Base-by-base conservation (phyloP, 75 land plant species). In the Pinus tabuliformis region DNA sequence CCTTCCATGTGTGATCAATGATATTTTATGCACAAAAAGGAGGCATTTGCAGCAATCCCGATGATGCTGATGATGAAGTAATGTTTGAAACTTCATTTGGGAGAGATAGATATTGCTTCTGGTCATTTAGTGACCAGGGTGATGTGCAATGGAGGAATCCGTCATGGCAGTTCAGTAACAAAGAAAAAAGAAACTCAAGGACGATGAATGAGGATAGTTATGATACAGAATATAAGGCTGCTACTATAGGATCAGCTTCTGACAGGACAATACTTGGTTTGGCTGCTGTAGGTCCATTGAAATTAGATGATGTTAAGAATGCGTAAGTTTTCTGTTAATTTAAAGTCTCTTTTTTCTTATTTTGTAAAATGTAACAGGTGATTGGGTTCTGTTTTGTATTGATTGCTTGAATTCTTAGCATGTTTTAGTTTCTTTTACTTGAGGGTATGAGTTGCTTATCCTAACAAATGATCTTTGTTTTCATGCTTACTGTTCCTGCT, bases 251-350 rank as follows among this genome's bases (percentile, higher is more conserved):
- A 42, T 58, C 60, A 61, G 76, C 77, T 39, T 79, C 90, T 45
- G 78, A 89, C 4, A 70, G 89, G 66, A 56, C 65, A 37, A 77
- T 79, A 54, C 86, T 89, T 76, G 91, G 91, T 18, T 78, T 89
- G 75, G 80, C 71, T 58, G 75, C 76, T 57, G 77, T 81, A 49
- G 91, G 89, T 60, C 91, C 89, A 14, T 30, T 89, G 28, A 84
- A 78, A 71, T 71, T 89, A 21, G 87, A 89, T 66, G 88, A 89
- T 16, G 83, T 89, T 64, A 89, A 89, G 66, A 76, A 18, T 57
- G 91, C 91, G 91, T 89, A 73, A 85, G 89, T 76, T 73, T 52
- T 66, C 20, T 18, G 6, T 39, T 22, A 56, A 16, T 63, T 49
- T 33, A 2, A 11, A 20, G 56, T 13, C 62, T 74, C 14, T 3